Evolutionary conservation across 2,329 filamentous ascomycete genomes (phyloP).

Genomic region (Epichloe baconii): DNA sequence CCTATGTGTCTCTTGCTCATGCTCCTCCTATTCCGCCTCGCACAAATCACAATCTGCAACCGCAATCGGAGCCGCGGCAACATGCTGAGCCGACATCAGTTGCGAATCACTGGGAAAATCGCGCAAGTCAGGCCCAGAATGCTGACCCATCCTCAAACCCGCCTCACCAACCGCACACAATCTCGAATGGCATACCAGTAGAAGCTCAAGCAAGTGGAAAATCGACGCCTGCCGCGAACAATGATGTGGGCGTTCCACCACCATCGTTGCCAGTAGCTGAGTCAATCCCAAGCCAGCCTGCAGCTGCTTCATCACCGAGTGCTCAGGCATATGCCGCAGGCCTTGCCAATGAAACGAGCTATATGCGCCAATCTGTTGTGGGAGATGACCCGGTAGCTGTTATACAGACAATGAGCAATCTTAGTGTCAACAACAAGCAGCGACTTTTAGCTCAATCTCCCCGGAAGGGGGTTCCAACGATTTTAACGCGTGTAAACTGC

Average conservation of each 20-base stretch:
- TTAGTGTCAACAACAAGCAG: neutral
- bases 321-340: neutral
- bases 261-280: neutral
- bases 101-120: neutral
- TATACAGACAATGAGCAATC: neutral
- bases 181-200: neutral
- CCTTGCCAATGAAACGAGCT: neutral
- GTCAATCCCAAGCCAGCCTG: neutral
- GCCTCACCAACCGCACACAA: neutral
- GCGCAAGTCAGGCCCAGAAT: neutral
- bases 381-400: neutral
- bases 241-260: neutral
- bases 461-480: neutral
- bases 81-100: neutral
- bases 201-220: neutral
- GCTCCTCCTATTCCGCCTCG: neutral
- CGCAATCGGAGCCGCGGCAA: neutral
- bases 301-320: neutral
- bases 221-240: neutral
- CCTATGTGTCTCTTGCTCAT: neutral
- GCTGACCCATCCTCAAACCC: neutral
- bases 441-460: neutral
- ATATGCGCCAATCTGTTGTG: neutral
- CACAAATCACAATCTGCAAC: neutral
- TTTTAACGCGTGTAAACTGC: neutral